Conservation (phyloP, 768 basidiomycete genomes). For the Leccinum incarnatum region DNA sequence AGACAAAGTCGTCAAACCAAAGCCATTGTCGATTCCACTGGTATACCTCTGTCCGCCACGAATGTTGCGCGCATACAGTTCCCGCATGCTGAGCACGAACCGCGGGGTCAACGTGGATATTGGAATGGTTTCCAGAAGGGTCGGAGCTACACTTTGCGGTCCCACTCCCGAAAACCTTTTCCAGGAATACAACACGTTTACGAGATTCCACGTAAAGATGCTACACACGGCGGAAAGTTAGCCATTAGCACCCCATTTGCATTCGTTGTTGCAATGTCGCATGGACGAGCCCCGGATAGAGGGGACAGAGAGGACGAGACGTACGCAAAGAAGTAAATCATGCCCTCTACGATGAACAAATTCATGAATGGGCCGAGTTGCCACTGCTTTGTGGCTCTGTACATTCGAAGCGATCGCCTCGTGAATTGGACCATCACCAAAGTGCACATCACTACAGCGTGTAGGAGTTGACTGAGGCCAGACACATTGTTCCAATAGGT, state of each 20-base stretch:
- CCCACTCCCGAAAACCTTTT: background rate
- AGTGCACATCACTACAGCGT: background rate
- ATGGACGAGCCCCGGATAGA: background rate
- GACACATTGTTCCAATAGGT: background rate
- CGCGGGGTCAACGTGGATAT: background rate
- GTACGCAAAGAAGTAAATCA: constrained; percentile 6
- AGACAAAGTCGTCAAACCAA: background rate
- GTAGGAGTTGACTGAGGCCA: background rate
- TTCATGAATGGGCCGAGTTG: background rate
- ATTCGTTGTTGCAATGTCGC: background rate
- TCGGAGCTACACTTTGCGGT: background rate
- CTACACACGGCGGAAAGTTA: background rate
- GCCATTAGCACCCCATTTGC: background rate
- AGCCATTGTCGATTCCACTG: background rate
- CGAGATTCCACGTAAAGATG: background rate
- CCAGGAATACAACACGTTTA: background rate
- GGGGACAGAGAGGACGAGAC: background rate
- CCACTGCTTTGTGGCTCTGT: background rate
- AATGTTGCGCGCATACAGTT: background rate
- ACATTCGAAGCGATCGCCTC: background rate
- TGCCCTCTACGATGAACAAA: background rate
- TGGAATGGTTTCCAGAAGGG: background rate
- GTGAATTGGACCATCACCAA: constrained; percentile 1
- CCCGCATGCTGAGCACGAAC: background rate
- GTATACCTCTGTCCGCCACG: background rate